A percentile compares a stretch with the other conserved stretches of the same genome.
phyloP scores from a whole-genome alignment of 495 filamentous ascomycete species.

The Xylaria scruposa region DNA sequence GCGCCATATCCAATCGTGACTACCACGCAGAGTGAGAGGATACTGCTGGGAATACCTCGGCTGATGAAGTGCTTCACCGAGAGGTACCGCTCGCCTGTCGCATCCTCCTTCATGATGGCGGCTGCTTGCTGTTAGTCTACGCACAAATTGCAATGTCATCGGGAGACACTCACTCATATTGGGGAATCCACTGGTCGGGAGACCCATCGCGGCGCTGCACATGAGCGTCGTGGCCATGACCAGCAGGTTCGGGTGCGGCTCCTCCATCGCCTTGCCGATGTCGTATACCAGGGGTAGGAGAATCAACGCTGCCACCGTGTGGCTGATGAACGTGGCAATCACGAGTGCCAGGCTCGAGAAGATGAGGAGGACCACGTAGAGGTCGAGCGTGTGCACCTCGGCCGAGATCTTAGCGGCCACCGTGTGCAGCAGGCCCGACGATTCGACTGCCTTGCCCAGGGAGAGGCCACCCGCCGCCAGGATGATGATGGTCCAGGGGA shows the following conservation, averaged over 20 bases:
- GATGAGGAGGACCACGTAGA: slow-evolving; percentile 87
- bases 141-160: neutral
- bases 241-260: slow-evolving; percentile 91
- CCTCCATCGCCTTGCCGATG: slow-evolving; percentile 81
- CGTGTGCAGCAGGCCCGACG: slow-evolving; percentile 89
- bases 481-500: slow-evolving; percentile 99
- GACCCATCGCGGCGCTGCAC: slow-evolving; percentile 78
- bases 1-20: slow-evolving; percentile 86
- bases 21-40: slow-evolving; percentile 82
- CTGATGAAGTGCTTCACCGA: slow-evolving; percentile 93
- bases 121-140: slow-evolving; percentile 56
- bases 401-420: slow-evolving; percentile 78
- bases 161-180: slow-evolving; percentile 90
- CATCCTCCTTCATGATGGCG: slow-evolving; percentile 99
- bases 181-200: slow-evolving; percentile 95
- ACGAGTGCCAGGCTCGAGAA: slow-evolving; percentile 87
- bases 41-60: slow-evolving; percentile 82
- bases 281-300: slow-evolving; percentile 88
- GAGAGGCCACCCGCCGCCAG: slow-evolving; percentile 92
- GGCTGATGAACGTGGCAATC: slow-evolving; percentile 96
- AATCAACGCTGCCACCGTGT: slow-evolving; percentile 96
- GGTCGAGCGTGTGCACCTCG: slow-evolving; percentile 74
- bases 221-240: slow-evolving; percentile 80
- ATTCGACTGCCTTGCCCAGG: slow-evolving; percentile 93
- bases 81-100: slow-evolving; percentile 88